Evolutionary conservation across 2,329 filamentous ascomycete species (phyloP).

Genomic region (Colletotrichum sp.): DNA sequence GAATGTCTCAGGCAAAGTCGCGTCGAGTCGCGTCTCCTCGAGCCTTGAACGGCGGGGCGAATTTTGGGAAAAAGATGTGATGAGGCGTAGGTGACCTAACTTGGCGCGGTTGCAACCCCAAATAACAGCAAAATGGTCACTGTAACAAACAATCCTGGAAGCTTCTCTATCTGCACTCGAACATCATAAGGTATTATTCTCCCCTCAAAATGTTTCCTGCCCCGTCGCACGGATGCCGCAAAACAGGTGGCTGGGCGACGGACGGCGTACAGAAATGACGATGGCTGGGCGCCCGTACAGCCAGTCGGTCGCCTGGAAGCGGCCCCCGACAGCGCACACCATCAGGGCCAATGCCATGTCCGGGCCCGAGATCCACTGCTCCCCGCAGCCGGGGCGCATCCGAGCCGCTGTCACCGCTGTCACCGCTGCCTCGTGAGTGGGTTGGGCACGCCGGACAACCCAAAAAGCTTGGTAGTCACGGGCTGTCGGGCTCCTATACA

Average conservation of each 20-base stretch:
- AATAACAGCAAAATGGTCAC: not conserved
- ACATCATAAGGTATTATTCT: not conserved
- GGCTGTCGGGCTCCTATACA: not conserved
- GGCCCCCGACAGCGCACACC: not conserved
- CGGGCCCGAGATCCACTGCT: not conserved
- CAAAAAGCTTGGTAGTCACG: not conserved
- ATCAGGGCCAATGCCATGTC: not conserved
- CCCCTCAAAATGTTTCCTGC: not conserved
- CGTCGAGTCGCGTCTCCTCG: not conserved
- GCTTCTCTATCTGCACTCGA: not conserved
- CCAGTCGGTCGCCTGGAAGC: not conserved
- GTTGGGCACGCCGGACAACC: not conserved
- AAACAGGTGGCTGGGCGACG: slow-evolving; percentile 1
- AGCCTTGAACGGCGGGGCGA: not conserved
- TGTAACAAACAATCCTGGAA: not conserved
- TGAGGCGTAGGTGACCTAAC: not conserved
- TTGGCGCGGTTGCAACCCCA: not conserved
- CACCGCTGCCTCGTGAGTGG: not conserved
- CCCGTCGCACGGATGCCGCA: not conserved
- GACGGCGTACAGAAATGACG: not conserved
- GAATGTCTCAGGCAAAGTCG: not conserved
- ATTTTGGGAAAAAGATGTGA: not conserved
- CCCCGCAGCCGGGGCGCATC: not conserved
- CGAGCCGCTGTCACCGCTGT: not conserved
- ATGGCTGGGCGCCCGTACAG: slow-evolving; percentile 1